These are phyloP conservation scores for Ophiocordyceps camponoti-floridani DNA, from an alignment of 2,329 filamentous ascomycete species.

Conservation along the genomic window DNA sequence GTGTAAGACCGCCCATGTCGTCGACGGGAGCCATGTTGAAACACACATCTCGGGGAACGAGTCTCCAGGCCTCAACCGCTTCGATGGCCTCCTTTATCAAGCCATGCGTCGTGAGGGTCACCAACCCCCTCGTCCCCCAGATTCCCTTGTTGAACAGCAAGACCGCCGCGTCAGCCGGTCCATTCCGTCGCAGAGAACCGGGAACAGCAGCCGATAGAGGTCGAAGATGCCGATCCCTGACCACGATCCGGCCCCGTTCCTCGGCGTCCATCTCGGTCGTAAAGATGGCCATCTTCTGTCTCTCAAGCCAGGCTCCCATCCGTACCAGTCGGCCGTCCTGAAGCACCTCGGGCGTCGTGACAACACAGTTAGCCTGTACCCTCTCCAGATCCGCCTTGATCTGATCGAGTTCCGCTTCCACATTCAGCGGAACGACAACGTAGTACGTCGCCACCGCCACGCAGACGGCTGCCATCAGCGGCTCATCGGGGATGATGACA, in stretches of 20 bases:
- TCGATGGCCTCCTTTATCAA: constrained; percentile 1
- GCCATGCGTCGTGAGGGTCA: constrained; percentile 1
- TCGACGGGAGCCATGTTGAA: constrained; percentile 2
- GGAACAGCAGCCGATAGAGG: neutral
- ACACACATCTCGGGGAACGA: constrained; percentile 1
- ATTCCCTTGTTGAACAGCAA: constrained; percentile 1
- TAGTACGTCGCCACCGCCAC: constrained; percentile 6
- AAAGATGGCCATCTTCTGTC: neutral
- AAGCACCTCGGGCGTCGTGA: neutral
- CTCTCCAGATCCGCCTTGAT: constrained; percentile 5
- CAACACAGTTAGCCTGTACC: neutral
- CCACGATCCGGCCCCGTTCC: neutral
- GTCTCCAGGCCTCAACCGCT: constrained; percentile 1
- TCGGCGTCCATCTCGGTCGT: neutral
- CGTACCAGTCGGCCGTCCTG: neutral
- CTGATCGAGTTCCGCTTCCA: constrained; percentile 3
- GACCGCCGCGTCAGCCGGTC: constrained; percentile 1
- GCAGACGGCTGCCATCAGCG: constrained; percentile 6
- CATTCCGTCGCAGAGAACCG: neutral
- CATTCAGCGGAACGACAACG: constrained; percentile 5
- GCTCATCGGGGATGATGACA: constrained; percentile 5
- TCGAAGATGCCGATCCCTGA: neutral
- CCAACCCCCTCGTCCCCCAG: constrained; percentile 1
- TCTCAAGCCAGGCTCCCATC: neutral
- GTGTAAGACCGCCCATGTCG: constrained; percentile 25